Conservation (phyloP, 768 basidiomycete genomes). For the Phylloporus arenicola region DNA sequence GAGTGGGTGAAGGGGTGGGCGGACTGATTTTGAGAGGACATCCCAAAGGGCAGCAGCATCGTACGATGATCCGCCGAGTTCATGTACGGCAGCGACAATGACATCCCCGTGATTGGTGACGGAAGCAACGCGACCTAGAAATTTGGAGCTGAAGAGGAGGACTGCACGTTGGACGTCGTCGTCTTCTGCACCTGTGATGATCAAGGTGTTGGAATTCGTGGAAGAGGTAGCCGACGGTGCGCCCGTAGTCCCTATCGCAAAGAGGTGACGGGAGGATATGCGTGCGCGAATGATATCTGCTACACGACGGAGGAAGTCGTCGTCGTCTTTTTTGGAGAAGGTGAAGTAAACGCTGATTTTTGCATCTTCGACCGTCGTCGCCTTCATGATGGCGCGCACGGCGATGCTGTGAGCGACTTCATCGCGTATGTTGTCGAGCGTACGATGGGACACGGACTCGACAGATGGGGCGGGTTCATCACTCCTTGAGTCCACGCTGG, state of each 20-base stretch:
- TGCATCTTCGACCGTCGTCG: constrained; percentile 46
- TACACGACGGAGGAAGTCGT: constrained; percentile 51
- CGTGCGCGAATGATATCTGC: constrained; percentile 42
- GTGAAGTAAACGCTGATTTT: constrained; percentile 57
- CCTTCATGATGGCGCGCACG: constrained; percentile 46
- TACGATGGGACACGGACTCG: constrained; percentile 29
- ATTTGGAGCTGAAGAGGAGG: constrained; percentile 61
- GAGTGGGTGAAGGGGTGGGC: constrained; percentile 55
- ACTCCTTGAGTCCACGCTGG: constrained; percentile 12
- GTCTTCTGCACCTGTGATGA: constrained; percentile 53
- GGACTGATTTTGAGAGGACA: constrained; percentile 58
- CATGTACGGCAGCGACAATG: constrained; percentile 46
- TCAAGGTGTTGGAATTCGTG: constrained; percentile 38
- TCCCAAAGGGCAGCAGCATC: constrained; percentile 69
- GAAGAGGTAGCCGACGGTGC: constrained; percentile 24
- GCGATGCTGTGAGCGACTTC: constrained; percentile 58
- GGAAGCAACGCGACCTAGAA: constrained; percentile 53
- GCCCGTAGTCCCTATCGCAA: constrained; percentile 50
- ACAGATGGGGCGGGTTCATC: constrained; percentile 3
- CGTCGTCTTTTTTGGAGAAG: constrained; percentile 52
- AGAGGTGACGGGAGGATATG: constrained; percentile 43
- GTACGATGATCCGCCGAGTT: constrained; percentile 49
- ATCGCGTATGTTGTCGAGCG: constrained; percentile 54
- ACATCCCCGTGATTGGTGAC: constrained; percentile 31
- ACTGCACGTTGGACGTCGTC: constrained; percentile 62